Conservation (phyloP, 805 yeast genomes). For the Cyberlindnera galapagoensis region DNA sequence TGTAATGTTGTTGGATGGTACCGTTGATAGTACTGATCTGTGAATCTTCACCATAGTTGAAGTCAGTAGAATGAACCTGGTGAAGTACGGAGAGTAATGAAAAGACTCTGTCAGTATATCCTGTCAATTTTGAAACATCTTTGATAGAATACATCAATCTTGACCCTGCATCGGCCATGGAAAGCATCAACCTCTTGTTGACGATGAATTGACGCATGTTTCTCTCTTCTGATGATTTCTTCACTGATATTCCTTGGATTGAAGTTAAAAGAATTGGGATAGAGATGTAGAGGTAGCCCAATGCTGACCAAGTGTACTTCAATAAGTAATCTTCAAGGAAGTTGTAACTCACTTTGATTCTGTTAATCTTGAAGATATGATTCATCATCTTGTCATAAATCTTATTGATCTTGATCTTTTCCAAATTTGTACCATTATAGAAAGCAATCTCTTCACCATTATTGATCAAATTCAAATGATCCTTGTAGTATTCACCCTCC, state of each 20-base stretch:
- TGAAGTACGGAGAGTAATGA: conserved; percentile 70
- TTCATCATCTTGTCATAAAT: conserved; percentile 52
- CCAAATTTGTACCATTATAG: conserved; percentile 81
- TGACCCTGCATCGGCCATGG: conserved; percentile 92
- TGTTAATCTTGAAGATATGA: conserved; percentile 49
- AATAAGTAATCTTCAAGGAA: conserved; percentile 79
- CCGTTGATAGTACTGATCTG: conserved; percentile 59
- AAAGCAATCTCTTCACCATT: conserved; percentile 93
- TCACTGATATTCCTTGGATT: conserved; percentile 23
- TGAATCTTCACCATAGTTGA: conserved; percentile 33
- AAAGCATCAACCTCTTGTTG: conserved; percentile 83
- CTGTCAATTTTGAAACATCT: conserved; percentile 85
- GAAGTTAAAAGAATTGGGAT: conserved; percentile 74
- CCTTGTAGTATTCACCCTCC: conserved; percentile 85
- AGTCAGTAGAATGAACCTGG: conserved; percentile 60
- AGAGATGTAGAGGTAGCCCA: conserved; percentile 88
- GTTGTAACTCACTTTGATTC: conserved; percentile 59
- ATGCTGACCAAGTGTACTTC: conserved; percentile 91
- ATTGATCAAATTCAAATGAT: conserved; percentile 76
- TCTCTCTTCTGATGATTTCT: conserved; percentile 33
- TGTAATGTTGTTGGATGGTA: conserved; percentile 68
- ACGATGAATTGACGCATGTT: conserved; percentile 86
- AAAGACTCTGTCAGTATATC: conserved; percentile 84
- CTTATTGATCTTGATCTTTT: conserved; percentile 55
- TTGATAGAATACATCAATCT: conserved; percentile 91